Base-by-base conservation (phyloP, 129 eudicot genomes). In the Kitagawia praeruptora region DNA sequence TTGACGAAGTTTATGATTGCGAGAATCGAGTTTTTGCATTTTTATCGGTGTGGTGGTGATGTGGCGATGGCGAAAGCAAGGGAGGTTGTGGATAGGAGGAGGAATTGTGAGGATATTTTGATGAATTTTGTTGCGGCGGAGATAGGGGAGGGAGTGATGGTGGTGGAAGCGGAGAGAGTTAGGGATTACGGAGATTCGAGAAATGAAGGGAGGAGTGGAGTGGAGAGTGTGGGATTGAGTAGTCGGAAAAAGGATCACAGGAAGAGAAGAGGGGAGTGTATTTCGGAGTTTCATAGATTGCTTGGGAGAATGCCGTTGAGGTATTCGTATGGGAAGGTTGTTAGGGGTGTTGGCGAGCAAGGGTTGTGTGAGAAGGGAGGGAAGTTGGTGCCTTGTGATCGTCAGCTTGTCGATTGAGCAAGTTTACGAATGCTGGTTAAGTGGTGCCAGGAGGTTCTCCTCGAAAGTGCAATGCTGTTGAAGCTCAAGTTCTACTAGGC, bases 161-260 rank as follows among this genome's bases (percentile, higher is more conserved):
- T 92, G 85, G 93, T 87, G 9, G 99, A 86, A 72, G 96, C 86
- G 28, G 75, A 81, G 75, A 81, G 84, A 46, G 93, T 86, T 44
- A 87, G 99, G 87, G 99, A 94, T 83, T 92, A 86, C 85, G 98
- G 98, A 0, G 98, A 95, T 42, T 91, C 96, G 0, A 87, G 98
- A 74, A 91, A 94, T 76, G 97, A 94, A 38, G 83, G 37, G 85
- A 42, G 80, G 86, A 66, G 34, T 73, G 54, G 53, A 21, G 77
- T 70, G 78, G 83, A 77, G 84, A 85, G 83, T 73, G 93, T 81
- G 76, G 96, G 96, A 70, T 82, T 90, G 81, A 92, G 93, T 75
- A 92, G 97, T 31, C 84, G 99, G 54, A 88, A 69, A 79, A 87
- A 87, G 77, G 97, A 88, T 77, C 99, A 95, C 77, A 84, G 99